Base-by-base conservation (phyloP, 129 eudicot genomes). In the Saposhnikovia divaricata region DNA sequence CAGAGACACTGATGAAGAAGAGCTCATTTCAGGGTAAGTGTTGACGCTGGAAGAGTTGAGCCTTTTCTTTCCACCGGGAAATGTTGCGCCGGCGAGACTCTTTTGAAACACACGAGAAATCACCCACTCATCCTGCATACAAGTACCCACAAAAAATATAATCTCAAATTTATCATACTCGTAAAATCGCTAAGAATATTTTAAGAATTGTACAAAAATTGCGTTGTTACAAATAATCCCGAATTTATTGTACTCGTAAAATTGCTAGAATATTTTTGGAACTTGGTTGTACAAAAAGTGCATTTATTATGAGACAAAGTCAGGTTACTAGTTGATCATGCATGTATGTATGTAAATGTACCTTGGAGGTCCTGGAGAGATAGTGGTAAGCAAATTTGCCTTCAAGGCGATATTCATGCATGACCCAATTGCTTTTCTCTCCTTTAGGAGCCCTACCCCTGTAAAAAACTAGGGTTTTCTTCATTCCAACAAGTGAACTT, bases 371-470 rank as follows among this genome's bases (percentile, higher is more conserved):
- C 23, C 86, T 85, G 1, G 97, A 93, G 76, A 93, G 83, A 57
- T 83, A 91, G 74, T 91, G 96, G 83, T 91, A 93, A 4, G 98
- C 89, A 77, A 93, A 89, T 82, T 93, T 93, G 75, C 98, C 98
- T 59, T 93, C 98, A 75, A 93, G 97, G 37, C 98, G 90, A 63
- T 91, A 93, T 57, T 93, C 98, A 81, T 93, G 98, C 98, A 93
- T 93, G 68, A 93, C 98, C 98, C 98, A 93, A 78, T 93, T 91
- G 59, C 90, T 89, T 63, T 93, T 93, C 69, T 93, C 98, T 8
- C 98, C 98, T 79, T 93, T 93, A 0, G 98, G 98, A 42, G 98
- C 98, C 50, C 98, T 88, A 0, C 98, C 98, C 16, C 95, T 75
- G 85, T 93, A 93, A 78, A 93, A 93, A 31, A 93, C 98, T 31